phyloP scores from a whole-genome alignment of 306 rosid species.

The Amphicarpaea edgeworthii region DNA sequence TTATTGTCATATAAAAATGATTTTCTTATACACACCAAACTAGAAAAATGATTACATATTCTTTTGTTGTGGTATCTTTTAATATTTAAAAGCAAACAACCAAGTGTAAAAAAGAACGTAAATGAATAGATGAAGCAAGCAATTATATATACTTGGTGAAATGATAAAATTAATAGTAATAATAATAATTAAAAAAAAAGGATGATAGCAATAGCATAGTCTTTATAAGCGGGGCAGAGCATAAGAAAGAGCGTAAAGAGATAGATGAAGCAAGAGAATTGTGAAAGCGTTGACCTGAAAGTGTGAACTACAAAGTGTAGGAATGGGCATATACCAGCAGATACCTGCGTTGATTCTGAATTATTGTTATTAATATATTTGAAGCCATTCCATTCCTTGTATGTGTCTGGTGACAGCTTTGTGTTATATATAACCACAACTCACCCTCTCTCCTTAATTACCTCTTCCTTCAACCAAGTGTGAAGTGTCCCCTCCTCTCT shows the following conservation, averaged over 20 bases:
- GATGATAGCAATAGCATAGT: not conserved
- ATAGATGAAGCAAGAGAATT: constrained; percentile 3
- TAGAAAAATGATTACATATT: not conserved
- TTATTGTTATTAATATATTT: too few species aligned
- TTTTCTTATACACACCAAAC: too few species aligned
- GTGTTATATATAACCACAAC: not conserved
- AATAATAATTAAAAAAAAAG: too few species aligned
- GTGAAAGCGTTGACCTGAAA: constrained; percentile 45
- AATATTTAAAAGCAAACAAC: not conserved
- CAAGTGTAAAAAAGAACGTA: not conserved
- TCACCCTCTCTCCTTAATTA: not conserved
- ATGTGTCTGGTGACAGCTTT: not conserved
- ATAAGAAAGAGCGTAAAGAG: not conserved
- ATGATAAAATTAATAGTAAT: too few species aligned
- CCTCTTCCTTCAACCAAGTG: constrained; percentile 32
- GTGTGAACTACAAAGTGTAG: not conserved
- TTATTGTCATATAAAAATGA: too few species aligned
- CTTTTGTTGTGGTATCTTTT: not conserved
- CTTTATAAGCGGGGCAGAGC: too few species aligned
- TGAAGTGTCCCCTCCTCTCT: constrained; percentile 16
- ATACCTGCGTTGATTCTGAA: constrained; percentile 38
- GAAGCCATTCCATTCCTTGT: not conserved
- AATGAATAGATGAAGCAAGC: not conserved
- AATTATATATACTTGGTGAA: too few species aligned
- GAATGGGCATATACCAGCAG: constrained; percentile 42